These are phyloP conservation scores for Pulicaria dysenterica DNA, from an alignment of 129 eudicot species.

Conservation along the genomic window DNA sequence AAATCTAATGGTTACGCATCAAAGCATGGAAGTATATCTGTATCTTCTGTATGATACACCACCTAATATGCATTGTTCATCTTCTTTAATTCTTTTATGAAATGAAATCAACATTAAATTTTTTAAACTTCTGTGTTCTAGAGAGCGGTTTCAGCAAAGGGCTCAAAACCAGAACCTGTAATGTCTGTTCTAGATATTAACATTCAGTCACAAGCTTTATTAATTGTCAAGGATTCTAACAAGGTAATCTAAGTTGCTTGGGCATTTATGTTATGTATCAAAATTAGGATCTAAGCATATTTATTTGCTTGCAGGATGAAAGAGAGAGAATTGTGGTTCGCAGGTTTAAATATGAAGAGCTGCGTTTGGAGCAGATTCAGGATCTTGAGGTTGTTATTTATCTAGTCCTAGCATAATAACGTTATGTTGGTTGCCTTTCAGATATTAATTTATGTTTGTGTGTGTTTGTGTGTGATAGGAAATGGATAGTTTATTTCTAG, in stretches of 20 bases:
- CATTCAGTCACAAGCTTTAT: slow-evolving; percentile 78
- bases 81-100: neutral
- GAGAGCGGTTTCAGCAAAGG: slow-evolving; percentile 64
- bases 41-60: slow-evolving; percentile 54
- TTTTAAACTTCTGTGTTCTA: slow-evolving; percentile 20
- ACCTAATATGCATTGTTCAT: slow-evolving; percentile 7
- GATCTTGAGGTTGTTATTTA: slow-evolving; percentile 76
- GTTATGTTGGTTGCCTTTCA: neutral
- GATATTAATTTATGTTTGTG: neutral
- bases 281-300: slow-evolving; percentile 10
- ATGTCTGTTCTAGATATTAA: slow-evolving; percentile 82
- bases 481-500: no score
- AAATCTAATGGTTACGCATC: slow-evolving; percentile 62
- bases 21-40: slow-evolving; percentile 62
- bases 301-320: slow-evolving; percentile 68
- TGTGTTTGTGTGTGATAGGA: no score
- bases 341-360: slow-evolving; percentile 91
- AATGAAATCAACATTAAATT: slow-evolving; percentile 11
- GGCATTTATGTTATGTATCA: neutral
- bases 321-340: slow-evolving; percentile 94
- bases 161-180: slow-evolving; percentile 62
- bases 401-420: neutral
- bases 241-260: slow-evolving; percentile 51
- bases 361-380: slow-evolving; percentile 87
- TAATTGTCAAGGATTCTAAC: slow-evolving; percentile 81